These are phyloP conservation scores for Scutellospora calospora DNA, from an alignment of 371 early-diverging fungal genomes.

Conservation along the genomic window DNA sequence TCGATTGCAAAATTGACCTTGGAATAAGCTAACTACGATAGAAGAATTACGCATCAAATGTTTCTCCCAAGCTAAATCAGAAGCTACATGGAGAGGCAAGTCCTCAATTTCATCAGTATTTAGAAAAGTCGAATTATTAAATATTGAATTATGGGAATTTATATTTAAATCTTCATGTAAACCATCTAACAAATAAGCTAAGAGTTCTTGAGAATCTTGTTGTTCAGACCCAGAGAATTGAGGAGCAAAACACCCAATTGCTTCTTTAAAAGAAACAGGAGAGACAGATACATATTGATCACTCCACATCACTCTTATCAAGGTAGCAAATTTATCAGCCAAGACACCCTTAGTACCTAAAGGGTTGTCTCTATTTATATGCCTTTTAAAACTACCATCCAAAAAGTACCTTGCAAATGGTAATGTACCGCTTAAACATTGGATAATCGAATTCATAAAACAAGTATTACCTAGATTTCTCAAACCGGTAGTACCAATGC, in stretches of 20 bases:
- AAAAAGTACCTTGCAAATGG: conserved; percentile 88
- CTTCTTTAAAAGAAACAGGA: conserved; percentile 62
- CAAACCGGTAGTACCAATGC: conserved; percentile 83
- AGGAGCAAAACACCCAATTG: conserved; percentile 71
- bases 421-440: conserved; percentile 89
- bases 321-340: conserved; percentile 72
- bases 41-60: conserved; percentile 83
- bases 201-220: conserved; percentile 86
- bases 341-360: conserved; percentile 84
- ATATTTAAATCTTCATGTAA: conserved; percentile 80
- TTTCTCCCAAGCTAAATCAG: conserved; percentile 79
- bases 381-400: conserved; percentile 72
- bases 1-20: conserved; percentile 84
- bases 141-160: conserved; percentile 36
- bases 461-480: conserved; percentile 98
- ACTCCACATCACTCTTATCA: conserved; percentile 78
- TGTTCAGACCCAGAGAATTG: conserved; percentile 71
- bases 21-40: conserved; percentile 92
- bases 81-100: conserved; percentile 57
- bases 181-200: conserved; percentile 74
- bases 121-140: conserved; percentile 48
- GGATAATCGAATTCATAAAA: conserved; percentile 96
- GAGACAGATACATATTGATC: conserved; percentile 65
- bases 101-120: conserved; percentile 52
- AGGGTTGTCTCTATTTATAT: conserved; percentile 80